phyloP scores from a whole-genome alignment of 2,329 filamentous ascomycete species.

The Paracamarosporium sp. region DNA sequence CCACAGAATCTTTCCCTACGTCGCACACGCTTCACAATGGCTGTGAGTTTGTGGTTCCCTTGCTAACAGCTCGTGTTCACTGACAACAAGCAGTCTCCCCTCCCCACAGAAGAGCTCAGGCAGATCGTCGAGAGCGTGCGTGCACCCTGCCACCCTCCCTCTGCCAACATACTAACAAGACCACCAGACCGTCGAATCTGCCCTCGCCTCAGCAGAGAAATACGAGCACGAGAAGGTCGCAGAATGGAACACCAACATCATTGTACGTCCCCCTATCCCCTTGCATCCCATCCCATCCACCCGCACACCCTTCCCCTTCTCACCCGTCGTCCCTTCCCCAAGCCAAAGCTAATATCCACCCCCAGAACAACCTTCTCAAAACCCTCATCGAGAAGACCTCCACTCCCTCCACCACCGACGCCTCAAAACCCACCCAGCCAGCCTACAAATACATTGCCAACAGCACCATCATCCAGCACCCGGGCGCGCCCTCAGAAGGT shows the following conservation, averaged over 20 bases:
- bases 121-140: constrained; percentile 39
- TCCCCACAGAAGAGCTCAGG: constrained; percentile 40
- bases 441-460: constrained; percentile 95
- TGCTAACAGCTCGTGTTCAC: too few species aligned
- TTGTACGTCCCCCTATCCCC: constrained; percentile 65
- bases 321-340: background rate
- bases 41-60: constrained; percentile 30
- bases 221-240: constrained; percentile 89
- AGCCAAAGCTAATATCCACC: background rate
- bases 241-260: constrained; percentile 90
- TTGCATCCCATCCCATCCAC: background rate
- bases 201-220: constrained; percentile 74
- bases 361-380: constrained; percentile 76
- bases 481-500: constrained; percentile 52
- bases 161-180: constrained; percentile 5
- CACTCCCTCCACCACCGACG: constrained; percentile 60
- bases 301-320: constrained; percentile 3
- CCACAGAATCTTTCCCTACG: constrained; percentile 18
- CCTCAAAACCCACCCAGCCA: constrained; percentile 63
- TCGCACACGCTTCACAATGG: constrained; percentile 31
- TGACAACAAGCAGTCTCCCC: constrained; percentile 31
- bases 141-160: background rate
- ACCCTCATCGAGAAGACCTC: constrained; percentile 80
- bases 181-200: constrained; percentile 78
- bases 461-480: constrained; percentile 97